These are phyloP conservation scores for Cyclostephanos tholiformis DNA, from an alignment of 108 stramenopile genomes.

Conservation along the genomic window DNA sequence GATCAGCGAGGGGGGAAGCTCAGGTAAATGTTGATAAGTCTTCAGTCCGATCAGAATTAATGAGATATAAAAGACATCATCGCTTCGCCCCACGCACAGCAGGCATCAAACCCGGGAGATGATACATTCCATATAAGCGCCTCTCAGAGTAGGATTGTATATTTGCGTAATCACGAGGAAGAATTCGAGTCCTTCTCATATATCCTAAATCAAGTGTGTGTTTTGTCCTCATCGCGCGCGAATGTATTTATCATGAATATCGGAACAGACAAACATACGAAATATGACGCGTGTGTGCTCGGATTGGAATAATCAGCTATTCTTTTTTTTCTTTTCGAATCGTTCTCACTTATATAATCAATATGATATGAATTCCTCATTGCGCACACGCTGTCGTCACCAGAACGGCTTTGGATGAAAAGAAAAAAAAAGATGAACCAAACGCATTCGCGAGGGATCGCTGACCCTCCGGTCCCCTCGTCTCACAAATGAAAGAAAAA, in stretches of 20 bases:
- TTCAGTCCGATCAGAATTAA: conserved; percentile 10
- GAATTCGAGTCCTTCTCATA: conserved; percentile 1
- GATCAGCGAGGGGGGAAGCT: not conserved
- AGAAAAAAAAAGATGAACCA: too few relatives aligned
- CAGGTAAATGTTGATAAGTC: not conserved
- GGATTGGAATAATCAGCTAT: conserved; percentile 13
- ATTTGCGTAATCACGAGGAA: not conserved
- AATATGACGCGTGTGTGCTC: not conserved
- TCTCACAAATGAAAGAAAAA: too few relatives aligned
- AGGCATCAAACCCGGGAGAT: not conserved
- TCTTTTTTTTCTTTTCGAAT: not conserved
- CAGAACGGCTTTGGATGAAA: too few relatives aligned
- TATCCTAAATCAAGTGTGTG: not conserved
- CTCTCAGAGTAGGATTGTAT: conserved; percentile 8
- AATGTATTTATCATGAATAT: not conserved
- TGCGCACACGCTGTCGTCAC: too few relatives aligned
- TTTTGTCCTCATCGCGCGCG: not conserved
- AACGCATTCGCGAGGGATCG: too few relatives aligned
- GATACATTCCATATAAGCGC: not conserved
- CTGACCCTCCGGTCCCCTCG: too few relatives aligned
- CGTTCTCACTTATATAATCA: not conserved
- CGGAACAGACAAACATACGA: not conserved
- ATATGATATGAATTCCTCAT: not conserved
- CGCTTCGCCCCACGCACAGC: not conserved
- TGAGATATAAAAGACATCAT: conserved; percentile 11